These are phyloP conservation scores for Chaetoscypha palmicola DNA, from an alignment of 2,329 filamentous ascomycete genomes.

Conservation along the genomic window DNA sequence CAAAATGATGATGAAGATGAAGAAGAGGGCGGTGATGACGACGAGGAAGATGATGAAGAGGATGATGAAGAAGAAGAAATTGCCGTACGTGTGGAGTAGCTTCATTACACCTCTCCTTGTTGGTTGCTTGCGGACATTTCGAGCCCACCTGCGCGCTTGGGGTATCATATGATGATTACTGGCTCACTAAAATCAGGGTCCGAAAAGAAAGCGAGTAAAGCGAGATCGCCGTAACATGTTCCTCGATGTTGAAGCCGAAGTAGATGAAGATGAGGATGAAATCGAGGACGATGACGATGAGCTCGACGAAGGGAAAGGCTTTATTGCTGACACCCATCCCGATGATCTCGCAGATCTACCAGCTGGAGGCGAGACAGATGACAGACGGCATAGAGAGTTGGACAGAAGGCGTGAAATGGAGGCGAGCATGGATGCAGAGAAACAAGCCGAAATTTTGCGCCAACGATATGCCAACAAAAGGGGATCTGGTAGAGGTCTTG, in stretches of 20 bases:
- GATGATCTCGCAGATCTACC: constrained; percentile 76
- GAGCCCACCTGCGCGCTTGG: no score
- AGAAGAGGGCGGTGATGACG: constrained; percentile 35
- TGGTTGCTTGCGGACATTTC: no score
- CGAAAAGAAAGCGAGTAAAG: constrained; percentile 67
- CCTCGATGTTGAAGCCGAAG: constrained; percentile 97
- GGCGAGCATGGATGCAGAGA: constrained; percentile 84
- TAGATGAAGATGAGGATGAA: constrained; percentile 87
- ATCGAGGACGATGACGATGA: constrained; percentile 86
- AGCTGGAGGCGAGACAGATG: constrained; percentile 73
- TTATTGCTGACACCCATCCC: constrained; percentile 83
- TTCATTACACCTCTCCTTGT: no score
- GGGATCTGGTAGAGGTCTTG: constrained; percentile 56
- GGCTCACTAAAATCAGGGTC: constrained; percentile 40
- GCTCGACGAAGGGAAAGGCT: constrained; percentile 67
- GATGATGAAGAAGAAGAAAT: constrained; percentile 61
- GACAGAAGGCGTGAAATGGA: constrained; percentile 86
- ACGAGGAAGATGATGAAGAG: constrained; percentile 49
- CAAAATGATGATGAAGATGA: constrained; percentile 38
- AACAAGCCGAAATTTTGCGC: constrained; percentile 78
- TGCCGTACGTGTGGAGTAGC: constrained; percentile 33
- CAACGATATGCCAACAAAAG: constrained; percentile 83
- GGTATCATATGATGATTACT: constrained; percentile 11
- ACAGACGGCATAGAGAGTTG: constrained; percentile 87
- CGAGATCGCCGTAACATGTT: constrained; percentile 74